phyloP scores from a whole-genome alignment of 495 filamentous ascomycete species.

The Neurospora tetrasperma region DNA sequence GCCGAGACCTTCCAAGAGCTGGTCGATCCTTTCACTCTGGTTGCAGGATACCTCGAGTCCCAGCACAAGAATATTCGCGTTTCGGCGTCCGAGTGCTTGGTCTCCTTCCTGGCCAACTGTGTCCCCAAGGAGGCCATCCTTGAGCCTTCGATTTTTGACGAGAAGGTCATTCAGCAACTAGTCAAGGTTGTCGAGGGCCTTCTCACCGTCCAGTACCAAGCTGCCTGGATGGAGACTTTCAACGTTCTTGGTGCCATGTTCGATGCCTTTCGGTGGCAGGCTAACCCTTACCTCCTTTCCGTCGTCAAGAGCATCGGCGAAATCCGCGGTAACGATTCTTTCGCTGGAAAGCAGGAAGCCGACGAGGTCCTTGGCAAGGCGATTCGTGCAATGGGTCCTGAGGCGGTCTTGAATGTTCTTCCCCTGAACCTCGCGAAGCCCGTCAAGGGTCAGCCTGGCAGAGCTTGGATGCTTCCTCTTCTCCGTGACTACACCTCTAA shows the following conservation, averaged over 20 bases:
- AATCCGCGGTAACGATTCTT: slow-evolving; percentile 77
- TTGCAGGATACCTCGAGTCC: slow-evolving; percentile 72
- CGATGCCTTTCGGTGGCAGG: slow-evolving; percentile 74
- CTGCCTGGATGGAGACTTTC: slow-evolving; percentile 93
- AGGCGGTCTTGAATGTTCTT: slow-evolving; percentile 64
- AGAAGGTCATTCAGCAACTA: slow-evolving; percentile 70
- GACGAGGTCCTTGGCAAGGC: slow-evolving; percentile 81
- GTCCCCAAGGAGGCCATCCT: slow-evolving; percentile 69
- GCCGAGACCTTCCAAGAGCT: slow-evolving; percentile 84
- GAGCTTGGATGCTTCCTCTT: slow-evolving; percentile 91
- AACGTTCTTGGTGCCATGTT: slow-evolving; percentile 82
- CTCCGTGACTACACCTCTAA: slow-evolving; percentile 77
- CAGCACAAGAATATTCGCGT: slow-evolving; percentile 83
- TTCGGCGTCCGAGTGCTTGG: slow-evolving; percentile 87
- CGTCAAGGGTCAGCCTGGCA: slow-evolving; percentile 61
- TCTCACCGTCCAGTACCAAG: slow-evolving; percentile 81
- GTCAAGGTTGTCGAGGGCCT: slow-evolving; percentile 57
- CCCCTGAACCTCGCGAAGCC: slow-evolving; percentile 78
- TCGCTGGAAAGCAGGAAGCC: slow-evolving; percentile 89
- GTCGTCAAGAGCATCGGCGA: slow-evolving; percentile 74
- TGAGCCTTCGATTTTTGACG: slow-evolving; percentile 80
- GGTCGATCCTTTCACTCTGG: slow-evolving; percentile 65
- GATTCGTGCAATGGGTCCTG: slow-evolving; percentile 79
- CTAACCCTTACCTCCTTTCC: slow-evolving; percentile 61
- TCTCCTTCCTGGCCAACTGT: slow-evolving; percentile 83